phyloP scores from a whole-genome alignment of 2,329 filamentous ascomycete genomes.

The Penicillium glabrum region DNA sequence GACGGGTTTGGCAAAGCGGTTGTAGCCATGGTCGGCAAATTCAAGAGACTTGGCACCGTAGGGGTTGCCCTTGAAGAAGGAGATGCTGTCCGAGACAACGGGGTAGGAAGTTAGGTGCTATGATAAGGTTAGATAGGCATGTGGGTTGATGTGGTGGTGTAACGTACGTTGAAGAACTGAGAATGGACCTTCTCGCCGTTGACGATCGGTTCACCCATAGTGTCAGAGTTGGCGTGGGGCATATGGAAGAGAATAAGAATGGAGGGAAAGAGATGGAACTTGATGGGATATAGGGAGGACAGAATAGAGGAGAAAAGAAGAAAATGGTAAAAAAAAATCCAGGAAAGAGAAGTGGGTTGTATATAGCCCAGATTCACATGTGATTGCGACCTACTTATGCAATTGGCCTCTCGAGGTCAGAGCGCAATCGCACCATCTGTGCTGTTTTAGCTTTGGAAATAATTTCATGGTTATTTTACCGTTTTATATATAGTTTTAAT shows the following conservation, averaged over 20 bases:
- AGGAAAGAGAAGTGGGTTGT: constrained; percentile 7
- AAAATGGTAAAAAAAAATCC: neutral
- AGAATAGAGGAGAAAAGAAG: constrained; percentile 4
- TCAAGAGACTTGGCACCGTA: constrained; percentile 81
- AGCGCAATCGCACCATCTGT: constrained; percentile 22
- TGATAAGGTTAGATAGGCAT: neutral
- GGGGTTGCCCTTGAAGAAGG: constrained; percentile 76
- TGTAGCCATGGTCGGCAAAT: constrained; percentile 72
- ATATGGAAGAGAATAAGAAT: constrained; percentile 28
- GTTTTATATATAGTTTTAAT: neutral
- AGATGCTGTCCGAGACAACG: constrained; percentile 74
- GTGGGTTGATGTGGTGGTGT: constrained; percentile 14
- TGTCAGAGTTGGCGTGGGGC: constrained; percentile 51
- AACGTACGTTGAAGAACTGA: constrained; percentile 44
- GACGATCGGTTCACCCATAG: constrained; percentile 48
- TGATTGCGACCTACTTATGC: constrained; percentile 24
- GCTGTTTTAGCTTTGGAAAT: neutral
- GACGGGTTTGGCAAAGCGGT: constrained; percentile 73
- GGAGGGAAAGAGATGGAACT: neutral
- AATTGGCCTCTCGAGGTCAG: constrained; percentile 19
- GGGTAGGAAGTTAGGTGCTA: constrained; percentile 86
- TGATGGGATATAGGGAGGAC: constrained; percentile 2
- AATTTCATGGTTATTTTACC: constrained; percentile 5
- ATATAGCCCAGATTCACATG: constrained; percentile 23
- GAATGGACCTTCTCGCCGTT: constrained; percentile 53